phyloP scores from a whole-genome alignment of 305 asterid genomes.

The Fraxinus greggii region DNA sequence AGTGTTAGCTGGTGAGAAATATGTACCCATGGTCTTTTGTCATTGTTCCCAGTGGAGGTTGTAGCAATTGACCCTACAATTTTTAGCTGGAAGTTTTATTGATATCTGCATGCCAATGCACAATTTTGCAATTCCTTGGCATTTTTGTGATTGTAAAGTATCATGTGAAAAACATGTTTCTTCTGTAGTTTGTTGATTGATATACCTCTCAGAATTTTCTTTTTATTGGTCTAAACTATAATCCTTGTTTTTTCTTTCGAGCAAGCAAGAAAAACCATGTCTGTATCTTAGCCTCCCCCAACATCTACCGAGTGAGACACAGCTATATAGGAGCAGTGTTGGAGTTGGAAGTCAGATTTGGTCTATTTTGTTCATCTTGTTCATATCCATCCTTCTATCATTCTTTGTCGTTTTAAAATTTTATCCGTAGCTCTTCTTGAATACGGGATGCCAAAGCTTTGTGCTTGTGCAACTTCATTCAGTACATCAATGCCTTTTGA shows the following conservation, averaged over 20 bases:
- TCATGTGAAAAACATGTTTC: not conserved
- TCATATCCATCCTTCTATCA: not conserved
- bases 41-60: not conserved
- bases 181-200: not conserved
- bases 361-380: not conserved
- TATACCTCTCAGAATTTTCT: not conserved
- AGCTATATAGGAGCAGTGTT: not conserved
- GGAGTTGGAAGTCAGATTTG: not conserved
- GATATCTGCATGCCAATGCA: not conserved
- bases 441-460: not conserved
- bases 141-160: not conserved
- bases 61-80: not conserved
- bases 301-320: not conserved
- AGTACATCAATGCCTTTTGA: not conserved
- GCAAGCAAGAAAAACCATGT: not conserved
- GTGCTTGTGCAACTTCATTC: not conserved
- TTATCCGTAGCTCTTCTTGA: not conserved
- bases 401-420: not conserved
- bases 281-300: not conserved
- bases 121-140: not conserved
- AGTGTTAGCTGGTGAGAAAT: not conserved
- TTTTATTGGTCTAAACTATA: not conserved
- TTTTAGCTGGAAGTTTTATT: not conserved
- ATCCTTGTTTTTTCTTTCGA: not conserved
- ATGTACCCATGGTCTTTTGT: not conserved